Conservation (phyloP, 306 rosid genomes). For the Pyrus communis region DNA sequence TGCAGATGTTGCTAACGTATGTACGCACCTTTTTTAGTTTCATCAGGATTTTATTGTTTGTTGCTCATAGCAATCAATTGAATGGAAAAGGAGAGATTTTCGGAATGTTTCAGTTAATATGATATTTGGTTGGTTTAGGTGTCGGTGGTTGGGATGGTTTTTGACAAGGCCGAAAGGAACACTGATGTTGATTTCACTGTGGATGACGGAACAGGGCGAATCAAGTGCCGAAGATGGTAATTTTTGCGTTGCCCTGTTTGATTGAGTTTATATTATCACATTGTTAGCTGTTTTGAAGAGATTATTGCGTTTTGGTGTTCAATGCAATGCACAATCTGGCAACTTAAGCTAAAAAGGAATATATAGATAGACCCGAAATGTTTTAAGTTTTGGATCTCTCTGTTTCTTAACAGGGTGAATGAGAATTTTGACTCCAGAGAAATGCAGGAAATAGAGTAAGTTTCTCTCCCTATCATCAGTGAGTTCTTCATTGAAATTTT, state of each 20-base stretch:
- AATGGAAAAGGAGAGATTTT: neutral
- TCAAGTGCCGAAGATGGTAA: constrained; percentile 87
- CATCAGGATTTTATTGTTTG: neutral
- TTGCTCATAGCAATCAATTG: neutral
- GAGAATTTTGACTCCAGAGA: constrained; percentile 63
- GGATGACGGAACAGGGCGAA: constrained; percentile 89
- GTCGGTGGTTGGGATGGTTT: constrained; percentile 55
- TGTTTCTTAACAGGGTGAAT: constrained; percentile 48
- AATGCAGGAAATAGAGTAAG: constrained; percentile 73
- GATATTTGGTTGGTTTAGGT: constrained; percentile 24
- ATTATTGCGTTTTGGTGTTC: neutral
- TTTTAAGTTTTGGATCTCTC: neutral
- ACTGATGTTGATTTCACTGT: constrained; percentile 58
- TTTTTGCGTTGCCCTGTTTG: neutral
- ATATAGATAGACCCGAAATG: neutral
- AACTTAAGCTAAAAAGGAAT: neutral
- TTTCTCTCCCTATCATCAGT: neutral
- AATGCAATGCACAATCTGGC: neutral
- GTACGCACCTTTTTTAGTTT: neutral
- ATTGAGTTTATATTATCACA: neutral
- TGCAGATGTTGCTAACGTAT: constrained; percentile 68
- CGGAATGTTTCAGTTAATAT: neutral
- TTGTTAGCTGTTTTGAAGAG: neutral
- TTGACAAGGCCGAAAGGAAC: constrained; percentile 63
- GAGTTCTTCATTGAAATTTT: neutral